Percentiles rank a stretch among this genome's conserved stretches.
Conservation (phyloP, 2,329 filamentous ascomycete species). For the Calonectria pauciramosa region DNA sequence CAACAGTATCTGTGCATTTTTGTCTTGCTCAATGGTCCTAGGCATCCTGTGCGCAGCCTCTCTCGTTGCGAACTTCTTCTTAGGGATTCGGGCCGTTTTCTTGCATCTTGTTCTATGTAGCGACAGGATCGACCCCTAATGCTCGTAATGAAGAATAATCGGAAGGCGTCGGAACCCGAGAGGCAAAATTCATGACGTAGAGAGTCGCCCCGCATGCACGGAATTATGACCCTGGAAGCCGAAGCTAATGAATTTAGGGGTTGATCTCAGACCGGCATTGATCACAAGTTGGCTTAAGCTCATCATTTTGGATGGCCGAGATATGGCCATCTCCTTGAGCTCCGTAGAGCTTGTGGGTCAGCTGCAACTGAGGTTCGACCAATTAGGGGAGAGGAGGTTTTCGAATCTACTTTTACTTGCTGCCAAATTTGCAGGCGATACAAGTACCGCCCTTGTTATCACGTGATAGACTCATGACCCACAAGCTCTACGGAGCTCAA, state of each 20-base stretch:
- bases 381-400: no score
- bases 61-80: not conserved
- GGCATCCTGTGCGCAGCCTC: not conserved
- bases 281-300: not conserved
- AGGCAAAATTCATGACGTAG: not conserved
- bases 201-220: not conserved
- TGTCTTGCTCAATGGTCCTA: no score
- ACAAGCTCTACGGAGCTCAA: no score
- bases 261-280: not conserved
- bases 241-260: not conserved
- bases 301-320: not conserved
- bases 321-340: no score
- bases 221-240: not conserved
- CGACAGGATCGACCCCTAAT: not conserved
- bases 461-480: no score
- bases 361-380: no score
- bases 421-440: no score
- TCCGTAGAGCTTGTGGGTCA: no score
- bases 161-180: not conserved
- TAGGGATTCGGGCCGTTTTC: not conserved
- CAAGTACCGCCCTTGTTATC: no score
- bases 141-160: not conserved
- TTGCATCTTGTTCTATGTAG: not conserved
- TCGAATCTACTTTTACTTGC: no score
- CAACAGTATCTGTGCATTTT: no score